phyloP scores from a whole-genome alignment of 768 basidiomycete species.

The Melanogaster broomeanus region DNA sequence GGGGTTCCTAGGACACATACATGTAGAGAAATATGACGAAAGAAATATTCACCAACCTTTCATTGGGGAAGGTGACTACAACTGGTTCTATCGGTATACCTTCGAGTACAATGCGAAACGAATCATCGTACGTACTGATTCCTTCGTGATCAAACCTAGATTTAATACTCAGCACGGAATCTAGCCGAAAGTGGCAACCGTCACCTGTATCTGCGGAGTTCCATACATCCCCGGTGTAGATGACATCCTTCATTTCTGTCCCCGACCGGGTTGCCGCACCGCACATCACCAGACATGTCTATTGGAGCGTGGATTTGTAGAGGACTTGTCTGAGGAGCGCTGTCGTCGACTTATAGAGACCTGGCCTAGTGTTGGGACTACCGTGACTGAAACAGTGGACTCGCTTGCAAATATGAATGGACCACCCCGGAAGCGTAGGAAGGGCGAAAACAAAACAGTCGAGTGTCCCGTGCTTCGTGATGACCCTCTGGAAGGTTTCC shows the following conservation, averaged over 20 bases:
- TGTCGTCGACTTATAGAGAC: slow-evolving; percentile 35
- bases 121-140: slow-evolving; percentile 35
- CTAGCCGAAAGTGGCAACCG: slow-evolving; percentile 43
- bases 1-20: slow-evolving; percentile 32
- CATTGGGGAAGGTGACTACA: slow-evolving; percentile 41
- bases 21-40: slow-evolving; percentile 41
- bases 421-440: slow-evolving; percentile 18
- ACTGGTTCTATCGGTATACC: slow-evolving; percentile 52
- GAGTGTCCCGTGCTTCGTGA: not conserved
- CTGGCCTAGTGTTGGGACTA: slow-evolving; percentile 37
- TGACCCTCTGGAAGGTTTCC: slow-evolving; percentile 29
- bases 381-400: slow-evolving; percentile 5
- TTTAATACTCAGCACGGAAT: not conserved
- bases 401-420: not conserved
- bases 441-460: not conserved
- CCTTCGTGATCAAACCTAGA: not conserved
- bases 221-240: slow-evolving; percentile 48
- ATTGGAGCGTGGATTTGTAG: slow-evolving; percentile 25
- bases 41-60: slow-evolving; percentile 34
- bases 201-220: slow-evolving; percentile 46
- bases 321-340: slow-evolving; percentile 13
- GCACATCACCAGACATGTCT: slow-evolving; percentile 55
- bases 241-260: slow-evolving; percentile 57
- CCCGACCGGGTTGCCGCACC: slow-evolving; percentile 46
- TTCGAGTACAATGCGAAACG: slow-evolving; percentile 36